Evolutionary conservation across 225 moss, liverwort and hornwort genomes (phyloP), one percentile per base, ranked within the genome.

Genomic region (Climacium dendroides): DNA sequence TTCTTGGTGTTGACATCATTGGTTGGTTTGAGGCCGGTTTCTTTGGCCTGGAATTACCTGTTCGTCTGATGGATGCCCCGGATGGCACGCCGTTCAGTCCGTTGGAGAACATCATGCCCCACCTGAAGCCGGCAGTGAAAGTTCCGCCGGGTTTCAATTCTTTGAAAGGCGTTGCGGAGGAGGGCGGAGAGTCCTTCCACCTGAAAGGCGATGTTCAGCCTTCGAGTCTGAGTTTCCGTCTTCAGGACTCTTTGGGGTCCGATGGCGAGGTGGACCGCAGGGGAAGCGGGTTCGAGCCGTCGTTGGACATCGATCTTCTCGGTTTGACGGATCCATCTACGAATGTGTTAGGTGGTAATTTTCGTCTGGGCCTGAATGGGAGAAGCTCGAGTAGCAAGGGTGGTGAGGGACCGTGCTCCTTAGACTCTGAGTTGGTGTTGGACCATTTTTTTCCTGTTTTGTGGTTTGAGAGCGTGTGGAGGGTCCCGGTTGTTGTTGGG

Each of bases 11-110:
- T 24, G 98, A 99, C 90, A 97, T 97, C 35, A 97, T 97, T 72
- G 96, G 95, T 87, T 99, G 98, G 98, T 97, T 99, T 71, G 98
- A 97, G 92, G 98, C 96, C 72, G 98, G 98, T 30, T 99, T 97
- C 76, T 99, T 99, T 87, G 96, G 96, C 9, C 86, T 94, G 19
- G 98, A 99, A 78, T 90, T 99, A 75, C 98, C 98, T 43, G 98
- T 99, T 19, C 96, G 96, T 26, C 90, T 99, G 64, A 86, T 95
- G 74, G 95, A 96, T 92, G 94, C 96, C 5, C 91, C 94, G 50
- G 93, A 94, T 43, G 95, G 91, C 20, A 91, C 94, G 83, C 90
- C 94, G 29, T 99, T 99, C 76, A 90, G 85, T 81, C 74, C 95
- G 15, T 77, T 99, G 81, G 97, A 97, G 83, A 97, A 92, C 83